phyloP scores from a whole-genome alignment of 176 grass and related monocot genomes.

The Eleusine indica region DNA sequence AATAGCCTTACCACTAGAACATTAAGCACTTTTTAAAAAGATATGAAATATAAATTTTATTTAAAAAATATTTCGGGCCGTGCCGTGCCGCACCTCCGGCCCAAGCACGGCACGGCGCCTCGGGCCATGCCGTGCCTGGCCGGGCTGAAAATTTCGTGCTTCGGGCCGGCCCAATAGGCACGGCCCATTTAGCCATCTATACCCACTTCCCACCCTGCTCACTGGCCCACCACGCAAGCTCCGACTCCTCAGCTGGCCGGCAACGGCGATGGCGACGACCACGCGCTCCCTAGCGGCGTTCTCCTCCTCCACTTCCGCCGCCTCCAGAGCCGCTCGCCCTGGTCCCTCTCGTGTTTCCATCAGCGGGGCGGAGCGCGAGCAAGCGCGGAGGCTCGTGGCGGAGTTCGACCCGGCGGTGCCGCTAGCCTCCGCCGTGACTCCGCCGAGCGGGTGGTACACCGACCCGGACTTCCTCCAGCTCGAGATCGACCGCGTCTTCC shows the following conservation, averaged over 20 bases:
- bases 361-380: background rate
- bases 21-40: too few species aligned
- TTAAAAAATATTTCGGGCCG: too few species aligned
- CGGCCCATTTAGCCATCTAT: too few species aligned
- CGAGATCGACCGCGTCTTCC: conserved; percentile 79
- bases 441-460: conserved; percentile 83
- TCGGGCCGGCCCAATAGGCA: too few species aligned
- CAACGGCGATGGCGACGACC: conserved; percentile 55
- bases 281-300: conserved; percentile 32
- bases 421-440: conserved; percentile 64
- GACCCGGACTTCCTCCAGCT: conserved; percentile 57
- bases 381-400: conserved; percentile 46
- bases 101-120: too few species aligned
- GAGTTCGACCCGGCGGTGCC: conserved; percentile 60
- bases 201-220: background rate
- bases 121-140: too few species aligned
- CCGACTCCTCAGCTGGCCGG: conserved; percentile 8
- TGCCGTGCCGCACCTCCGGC: too few species aligned
- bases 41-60: too few species aligned
- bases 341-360: background rate
- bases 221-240: background rate
- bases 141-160: too few species aligned
- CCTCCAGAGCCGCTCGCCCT: background rate
- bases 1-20: too few species aligned
- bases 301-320: background rate